These are phyloP conservation scores for Fusarium sp. DNA, from an alignment of 2,329 filamentous ascomycete genomes.

Conservation along the genomic window DNA sequence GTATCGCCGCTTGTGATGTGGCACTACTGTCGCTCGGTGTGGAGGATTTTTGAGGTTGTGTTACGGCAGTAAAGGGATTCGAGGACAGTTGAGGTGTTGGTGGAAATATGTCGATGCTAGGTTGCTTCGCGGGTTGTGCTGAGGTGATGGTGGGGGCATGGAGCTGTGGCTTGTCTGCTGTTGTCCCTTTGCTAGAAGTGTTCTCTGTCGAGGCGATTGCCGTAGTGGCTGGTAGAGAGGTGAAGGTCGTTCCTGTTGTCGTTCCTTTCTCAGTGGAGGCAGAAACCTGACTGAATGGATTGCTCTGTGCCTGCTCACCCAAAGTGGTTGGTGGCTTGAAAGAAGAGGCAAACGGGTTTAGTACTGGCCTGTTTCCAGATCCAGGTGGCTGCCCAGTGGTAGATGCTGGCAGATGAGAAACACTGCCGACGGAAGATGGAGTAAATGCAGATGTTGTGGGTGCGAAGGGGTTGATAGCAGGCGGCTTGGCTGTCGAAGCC, in stretches of 20 bases:
- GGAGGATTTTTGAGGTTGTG: conserved; percentile 6
- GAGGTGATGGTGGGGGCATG: not conserved
- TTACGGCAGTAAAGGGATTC: conserved; percentile 8
- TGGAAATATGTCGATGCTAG: conserved; percentile 19
- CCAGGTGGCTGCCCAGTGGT: not conserved
- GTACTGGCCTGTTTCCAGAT: not conserved
- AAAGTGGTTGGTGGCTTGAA: not conserved
- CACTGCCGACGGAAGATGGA: conserved; percentile 2
- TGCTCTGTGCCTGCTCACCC: conserved; percentile 6
- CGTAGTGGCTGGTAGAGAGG: conserved; percentile 9
- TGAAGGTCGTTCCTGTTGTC: conserved; percentile 2
- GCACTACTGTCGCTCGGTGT: not conserved
- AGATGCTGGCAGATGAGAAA: conserved; percentile 6
- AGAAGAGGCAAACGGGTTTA: conserved; percentile 29
- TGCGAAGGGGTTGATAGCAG: conserved; percentile 36
- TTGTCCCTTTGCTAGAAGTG: not conserved
- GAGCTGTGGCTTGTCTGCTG: not conserved
- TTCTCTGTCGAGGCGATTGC: not conserved
- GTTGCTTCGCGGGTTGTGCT: conserved; percentile 12
- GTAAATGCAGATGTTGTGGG: not conserved
- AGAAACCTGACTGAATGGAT: conserved; percentile 12
- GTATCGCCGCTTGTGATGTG: not conserved
- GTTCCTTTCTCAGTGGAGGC: not conserved
- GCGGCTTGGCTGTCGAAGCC: not conserved
- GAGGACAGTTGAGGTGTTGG: conserved; percentile 28